Percentiles rank a stretch among this genome's conserved stretches.
phyloP scores from a whole-genome alignment of 345 rosid species.

The Pistacia integerrima region DNA sequence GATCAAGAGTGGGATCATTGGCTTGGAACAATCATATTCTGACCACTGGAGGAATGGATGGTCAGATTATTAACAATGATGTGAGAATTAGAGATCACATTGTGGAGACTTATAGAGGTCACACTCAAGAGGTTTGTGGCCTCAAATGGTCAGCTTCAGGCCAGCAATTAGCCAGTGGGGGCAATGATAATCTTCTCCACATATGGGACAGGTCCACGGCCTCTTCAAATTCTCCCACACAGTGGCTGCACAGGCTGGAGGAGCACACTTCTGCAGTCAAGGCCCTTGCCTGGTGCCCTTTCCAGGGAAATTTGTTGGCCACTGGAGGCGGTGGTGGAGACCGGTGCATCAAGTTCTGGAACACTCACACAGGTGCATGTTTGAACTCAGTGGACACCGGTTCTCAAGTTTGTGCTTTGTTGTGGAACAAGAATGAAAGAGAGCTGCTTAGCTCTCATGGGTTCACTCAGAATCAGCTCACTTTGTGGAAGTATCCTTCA shows the following conservation, averaged over 20 bases:
- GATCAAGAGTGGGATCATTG: constrained; percentile 43
- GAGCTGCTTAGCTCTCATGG: constrained; percentile 63
- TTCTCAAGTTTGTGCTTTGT: constrained; percentile 49
- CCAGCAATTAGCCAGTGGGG: constrained; percentile 56
- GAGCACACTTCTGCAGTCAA: constrained; percentile 62
- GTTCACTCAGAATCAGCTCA: constrained; percentile 47
- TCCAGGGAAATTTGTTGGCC: constrained; percentile 55
- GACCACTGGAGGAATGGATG: constrained; percentile 56
- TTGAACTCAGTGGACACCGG: constrained; percentile 55
- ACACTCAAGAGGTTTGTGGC: constrained; percentile 54
- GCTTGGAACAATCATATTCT: constrained; percentile 59
- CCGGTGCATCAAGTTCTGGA: constrained; percentile 51
- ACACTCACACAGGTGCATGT: constrained; percentile 52
- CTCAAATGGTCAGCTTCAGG: constrained; percentile 60
- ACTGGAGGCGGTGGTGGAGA: constrained; percentile 62
- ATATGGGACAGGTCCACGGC: constrained; percentile 55
- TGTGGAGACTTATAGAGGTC: constrained; percentile 48
- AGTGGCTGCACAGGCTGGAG: constrained; percentile 53
- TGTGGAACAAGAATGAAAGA: constrained; percentile 56
- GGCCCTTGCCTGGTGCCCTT: constrained; percentile 69
- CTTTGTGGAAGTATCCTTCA: constrained; percentile 55
- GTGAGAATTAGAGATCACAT: constrained; percentile 47
- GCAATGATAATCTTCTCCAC: constrained; percentile 46
- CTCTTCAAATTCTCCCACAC: constrained; percentile 44
- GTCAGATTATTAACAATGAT: constrained; percentile 48